Evolutionary conservation across 257 asterid species (phyloP), one percentile per base, ranked within the genome.

Genomic region (Leptodermis oblonga): DNA sequence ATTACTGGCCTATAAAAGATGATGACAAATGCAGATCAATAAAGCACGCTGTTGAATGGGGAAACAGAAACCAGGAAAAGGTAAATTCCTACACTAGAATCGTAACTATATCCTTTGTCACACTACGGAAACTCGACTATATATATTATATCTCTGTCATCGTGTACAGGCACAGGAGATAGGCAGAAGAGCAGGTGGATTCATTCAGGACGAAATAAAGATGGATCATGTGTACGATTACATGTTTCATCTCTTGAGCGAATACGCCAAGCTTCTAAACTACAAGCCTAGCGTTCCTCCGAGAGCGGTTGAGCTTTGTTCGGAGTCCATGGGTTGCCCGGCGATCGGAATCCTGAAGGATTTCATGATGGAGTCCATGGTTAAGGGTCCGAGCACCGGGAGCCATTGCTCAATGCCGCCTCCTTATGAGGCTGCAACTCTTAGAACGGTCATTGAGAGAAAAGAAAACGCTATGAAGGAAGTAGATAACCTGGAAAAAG

Each of bases 11-110:
- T 1, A 65, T 92, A 62, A 86, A 79, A 73, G 82, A 82, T 2
- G 79, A 72, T 0, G 87, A 85, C 79, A 88, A 87, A 72, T 92
- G 98, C 85, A 79, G 83, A 68, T 92, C 98, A 56, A 79, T 92
- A 63, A 88, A 92, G 75, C 76, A 82, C 51, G 97, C 97, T 3
- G 97, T 92, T n/a, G 92, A 90, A 2, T 92, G 96, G 96, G 96
- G 97, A 25, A 85, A 92, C 61, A 78, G 67, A 61, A 92, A 90
- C 30, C 49, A 48, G 18, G 54, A 82, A 71, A 54, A 84, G 88
- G 93, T 87, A 81, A n/a, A n/a, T n/a, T n/a, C n/a, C n/a, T n/a
- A n/a, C n/a, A n/a, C n/a, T n/a, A n/a, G n/a, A n/a, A n/a, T n/a
- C n/a, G n/a, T n/a, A n/a, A n/a, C n/a, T n/a, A n/a, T n/a, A n/a